Conservation (phyloP, 768 basidiomycete genomes). For the Fomitopsis serialis region DNA sequence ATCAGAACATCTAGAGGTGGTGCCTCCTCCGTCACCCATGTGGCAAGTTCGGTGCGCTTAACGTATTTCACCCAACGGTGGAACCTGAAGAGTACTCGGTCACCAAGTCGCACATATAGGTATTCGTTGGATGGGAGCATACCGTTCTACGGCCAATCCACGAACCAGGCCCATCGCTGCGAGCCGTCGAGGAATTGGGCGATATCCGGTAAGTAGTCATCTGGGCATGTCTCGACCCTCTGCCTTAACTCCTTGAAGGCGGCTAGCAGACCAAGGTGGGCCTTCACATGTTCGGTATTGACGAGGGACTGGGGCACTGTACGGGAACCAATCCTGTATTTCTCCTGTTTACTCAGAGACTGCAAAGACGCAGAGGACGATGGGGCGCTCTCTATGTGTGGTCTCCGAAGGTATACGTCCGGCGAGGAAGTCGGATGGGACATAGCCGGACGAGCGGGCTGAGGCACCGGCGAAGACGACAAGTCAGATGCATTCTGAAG, state of each 20-base stretch:
- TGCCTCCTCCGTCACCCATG: constrained; percentile 21
- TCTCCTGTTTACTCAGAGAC: too few species aligned
- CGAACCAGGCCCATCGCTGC: constrained; percentile 35
- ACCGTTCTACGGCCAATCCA: constrained; percentile 36
- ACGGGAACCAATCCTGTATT: background rate
- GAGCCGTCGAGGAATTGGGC: constrained; percentile 21
- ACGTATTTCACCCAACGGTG: constrained; percentile 26
- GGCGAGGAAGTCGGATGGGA: too few species aligned
- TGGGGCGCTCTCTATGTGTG: too few species aligned
- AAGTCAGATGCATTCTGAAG: too few species aligned
- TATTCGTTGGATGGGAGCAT: too few species aligned
- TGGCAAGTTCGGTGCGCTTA: constrained; percentile 18
- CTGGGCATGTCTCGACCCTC: constrained; percentile 24
- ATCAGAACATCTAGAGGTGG: constrained; percentile 37
- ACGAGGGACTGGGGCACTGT: background rate
- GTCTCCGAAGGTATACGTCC: too few species aligned
- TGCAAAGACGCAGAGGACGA: background rate
- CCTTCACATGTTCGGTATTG: constrained; percentile 2
- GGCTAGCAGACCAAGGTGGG: constrained; percentile 29
- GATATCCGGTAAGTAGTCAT: constrained; percentile 21
- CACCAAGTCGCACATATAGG: too few species aligned
- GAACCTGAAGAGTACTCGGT: constrained; percentile 31
- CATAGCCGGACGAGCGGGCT: too few species aligned
- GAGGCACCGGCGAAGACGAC: too few species aligned
- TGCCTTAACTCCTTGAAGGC: constrained; percentile 26